Percentiles rank a stretch among this genome's conserved stretches.
phyloP scores from a whole-genome alignment of 2,329 filamentous ascomycete genomes.

The Didymella segeticola region DNA sequence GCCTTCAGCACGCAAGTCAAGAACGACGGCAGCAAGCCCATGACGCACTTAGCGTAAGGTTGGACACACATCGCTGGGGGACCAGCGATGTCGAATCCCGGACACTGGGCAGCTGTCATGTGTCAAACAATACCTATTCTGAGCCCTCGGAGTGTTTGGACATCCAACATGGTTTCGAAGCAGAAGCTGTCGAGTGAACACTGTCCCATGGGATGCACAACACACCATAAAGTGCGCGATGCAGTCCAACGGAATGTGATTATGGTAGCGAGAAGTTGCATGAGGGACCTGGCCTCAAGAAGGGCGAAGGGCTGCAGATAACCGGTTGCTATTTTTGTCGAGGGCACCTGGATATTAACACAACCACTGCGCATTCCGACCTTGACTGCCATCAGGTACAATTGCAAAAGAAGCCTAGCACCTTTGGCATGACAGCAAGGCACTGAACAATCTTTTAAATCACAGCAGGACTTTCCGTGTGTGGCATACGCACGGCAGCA shows the following conservation, averaged over 20 bases:
- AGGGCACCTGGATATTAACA: background rate
- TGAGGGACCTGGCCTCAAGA: background rate
- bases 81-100: background rate
- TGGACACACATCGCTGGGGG: background rate
- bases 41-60: background rate
- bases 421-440: background rate
- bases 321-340: background rate
- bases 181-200: background rate
- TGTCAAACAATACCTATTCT: slow-evolving; percentile 5
- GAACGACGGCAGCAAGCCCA: background rate
- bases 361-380: background rate
- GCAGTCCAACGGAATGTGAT: background rate
- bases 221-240: background rate
- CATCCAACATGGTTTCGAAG: background rate
- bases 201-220: background rate
- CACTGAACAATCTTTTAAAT: slow-evolving; percentile 21
- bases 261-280: background rate
- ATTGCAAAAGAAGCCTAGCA: background rate
- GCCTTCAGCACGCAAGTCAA: background rate
- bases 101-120: background rate
- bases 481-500: slow-evolving; percentile 21
- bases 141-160: background rate
- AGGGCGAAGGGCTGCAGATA: background rate
- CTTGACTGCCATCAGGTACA: background rate
- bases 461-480: slow-evolving; percentile 32